These are phyloP conservation scores for Lactarius sp. DNA, from an alignment of 768 basidiomycete species.

Conservation along the genomic window DNA sequence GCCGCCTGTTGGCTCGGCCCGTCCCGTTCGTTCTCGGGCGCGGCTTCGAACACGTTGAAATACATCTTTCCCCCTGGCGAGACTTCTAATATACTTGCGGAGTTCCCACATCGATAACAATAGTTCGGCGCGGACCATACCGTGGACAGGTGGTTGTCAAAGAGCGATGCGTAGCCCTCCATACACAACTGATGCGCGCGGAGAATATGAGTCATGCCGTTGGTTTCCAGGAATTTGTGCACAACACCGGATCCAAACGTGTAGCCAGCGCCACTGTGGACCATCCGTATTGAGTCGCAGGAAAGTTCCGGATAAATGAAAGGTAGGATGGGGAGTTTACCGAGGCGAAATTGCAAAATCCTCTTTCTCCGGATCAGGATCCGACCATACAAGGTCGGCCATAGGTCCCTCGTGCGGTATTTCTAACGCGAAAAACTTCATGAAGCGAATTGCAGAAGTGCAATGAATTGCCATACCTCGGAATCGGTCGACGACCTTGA, in stretches of 20 bases:
- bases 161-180: constrained; percentile 98
- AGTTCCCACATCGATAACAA: constrained; percentile 97
- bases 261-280: constrained; percentile 87
- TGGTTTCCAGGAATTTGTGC: constrained; percentile 93
- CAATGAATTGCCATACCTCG: constrained; percentile 52
- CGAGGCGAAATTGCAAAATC: constrained; percentile 98
- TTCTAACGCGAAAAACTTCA: constrained; percentile 47
- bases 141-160: constrained; percentile 91
- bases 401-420: constrained; percentile 99
- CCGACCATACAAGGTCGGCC: constrained; percentile 99
- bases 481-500: constrained; percentile 98
- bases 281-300: constrained; percentile 6
- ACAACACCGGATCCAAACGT: constrained; percentile 98
- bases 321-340: constrained; percentile 39
- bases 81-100: constrained; percentile 93
- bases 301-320: constrained; percentile 20
- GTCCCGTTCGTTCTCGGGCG: constrained; percentile 95
- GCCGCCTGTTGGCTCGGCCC: constrained; percentile 76
- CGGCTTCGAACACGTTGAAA: constrained; percentile 98
- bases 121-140: constrained; percentile 99
- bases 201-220: constrained; percentile 94
- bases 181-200: constrained; percentile 99
- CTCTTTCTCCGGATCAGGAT: constrained; percentile 98
- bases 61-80: constrained; percentile 82
- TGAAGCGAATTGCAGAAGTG: neutral